Percentiles rank a stretch among this genome's conserved stretches.
phyloP scores from a whole-genome alignment of 1,139 yeast species.

The Lodderomyces metapsilosis region DNA sequence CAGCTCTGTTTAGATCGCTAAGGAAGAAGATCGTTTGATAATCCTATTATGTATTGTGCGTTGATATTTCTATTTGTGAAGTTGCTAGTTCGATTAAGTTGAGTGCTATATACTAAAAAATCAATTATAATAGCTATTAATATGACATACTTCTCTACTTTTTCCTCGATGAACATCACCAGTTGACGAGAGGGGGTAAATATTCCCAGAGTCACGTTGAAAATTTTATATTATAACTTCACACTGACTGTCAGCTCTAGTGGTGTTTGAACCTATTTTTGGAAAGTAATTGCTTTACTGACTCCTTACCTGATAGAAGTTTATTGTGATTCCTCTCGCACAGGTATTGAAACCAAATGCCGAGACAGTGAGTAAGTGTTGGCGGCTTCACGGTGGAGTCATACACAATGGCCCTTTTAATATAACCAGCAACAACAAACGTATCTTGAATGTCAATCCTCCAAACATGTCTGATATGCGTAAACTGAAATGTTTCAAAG shows the following conservation, averaged over 20 bases:
- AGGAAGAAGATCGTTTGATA: background rate
- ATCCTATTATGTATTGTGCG: background rate
- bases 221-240: background rate
- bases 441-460: background rate
- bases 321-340: background rate
- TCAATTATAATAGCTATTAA: background rate
- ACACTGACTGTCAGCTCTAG: background rate
- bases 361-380: background rate
- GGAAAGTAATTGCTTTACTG: background rate
- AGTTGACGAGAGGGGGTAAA: background rate
- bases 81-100: background rate
- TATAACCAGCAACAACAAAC: background rate
- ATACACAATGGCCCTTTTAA: background rate
- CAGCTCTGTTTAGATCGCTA: background rate
- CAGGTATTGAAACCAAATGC: constrained; percentile 1
- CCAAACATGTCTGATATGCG: background rate
- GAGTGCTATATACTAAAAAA: background rate
- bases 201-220: background rate
- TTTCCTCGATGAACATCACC: background rate
- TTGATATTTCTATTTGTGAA: background rate
- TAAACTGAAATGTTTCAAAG: background rate
- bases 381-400: background rate
- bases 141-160: background rate
- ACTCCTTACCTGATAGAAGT: background rate
- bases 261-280: background rate